Conservation (phyloP, 2,329 filamentous ascomycete species). For the Aspergillus tamarii region DNA sequence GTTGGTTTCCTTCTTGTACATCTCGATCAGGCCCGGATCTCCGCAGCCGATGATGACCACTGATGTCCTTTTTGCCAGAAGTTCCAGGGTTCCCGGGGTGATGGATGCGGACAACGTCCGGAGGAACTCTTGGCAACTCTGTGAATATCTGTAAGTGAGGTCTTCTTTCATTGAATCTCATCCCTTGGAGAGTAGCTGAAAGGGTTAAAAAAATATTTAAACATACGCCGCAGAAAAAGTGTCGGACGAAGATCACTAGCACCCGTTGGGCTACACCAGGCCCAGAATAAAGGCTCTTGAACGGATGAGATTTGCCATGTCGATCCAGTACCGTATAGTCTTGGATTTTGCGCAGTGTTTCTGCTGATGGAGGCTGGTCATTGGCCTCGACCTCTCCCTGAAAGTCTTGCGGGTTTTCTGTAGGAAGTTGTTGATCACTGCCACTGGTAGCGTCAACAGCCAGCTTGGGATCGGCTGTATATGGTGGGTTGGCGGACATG, state of each 20-base stretch:
- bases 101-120: conserved; percentile 64
- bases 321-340: conserved; percentile 58
- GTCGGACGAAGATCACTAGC: conserved; percentile 73
- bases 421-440: background rate
- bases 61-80: conserved; percentile 59
- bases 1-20: conserved; percentile 65
- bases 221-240: conserved; percentile 80
- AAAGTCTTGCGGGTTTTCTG: background rate
- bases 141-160: background rate
- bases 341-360: conserved; percentile 10
- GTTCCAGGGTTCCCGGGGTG: conserved; percentile 43
- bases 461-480: background rate
- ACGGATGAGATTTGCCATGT: conserved; percentile 62
- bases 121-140: conserved; percentile 79
- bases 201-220: background rate
- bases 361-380: background rate
- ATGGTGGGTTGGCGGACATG: background rate
- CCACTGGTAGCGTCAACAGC: background rate
- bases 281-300: conserved; percentile 61
- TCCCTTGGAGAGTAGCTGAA: background rate
- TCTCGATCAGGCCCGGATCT: conserved; percentile 66
- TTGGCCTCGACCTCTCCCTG: background rate
- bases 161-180: background rate
- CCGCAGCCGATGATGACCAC: conserved; percentile 75
- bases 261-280: conserved; percentile 53